Conservation (phyloP, 768 basidiomycete species). For the Macrocybe gigantea region DNA sequence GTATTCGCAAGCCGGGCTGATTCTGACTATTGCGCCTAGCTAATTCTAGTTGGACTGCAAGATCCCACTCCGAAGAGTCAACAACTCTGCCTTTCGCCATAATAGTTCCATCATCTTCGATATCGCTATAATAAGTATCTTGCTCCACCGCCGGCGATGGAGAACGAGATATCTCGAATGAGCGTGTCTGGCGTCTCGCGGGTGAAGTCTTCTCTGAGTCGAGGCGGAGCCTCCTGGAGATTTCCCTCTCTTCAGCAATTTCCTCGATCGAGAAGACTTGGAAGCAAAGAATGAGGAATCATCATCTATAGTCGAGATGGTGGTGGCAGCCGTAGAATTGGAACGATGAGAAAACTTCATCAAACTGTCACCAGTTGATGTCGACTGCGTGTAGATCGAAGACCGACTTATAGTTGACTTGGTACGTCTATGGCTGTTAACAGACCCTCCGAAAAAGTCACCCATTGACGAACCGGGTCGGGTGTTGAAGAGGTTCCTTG, state of each 20-base stretch:
- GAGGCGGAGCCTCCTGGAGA: constrained; percentile 37
- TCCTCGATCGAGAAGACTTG: constrained; percentile 43
- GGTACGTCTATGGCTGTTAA: constrained; percentile 60
- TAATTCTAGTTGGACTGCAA: constrained; percentile 72
- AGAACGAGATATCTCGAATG: constrained; percentile 27
- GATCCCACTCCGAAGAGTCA: constrained; percentile 71
- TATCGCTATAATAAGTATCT: constrained; percentile 33
- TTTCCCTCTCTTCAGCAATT: constrained; percentile 33
- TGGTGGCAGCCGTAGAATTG: constrained; percentile 63
- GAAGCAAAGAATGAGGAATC: constrained; percentile 43
- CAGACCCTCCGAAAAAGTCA: constrained; percentile 73
- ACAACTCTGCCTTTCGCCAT: constrained; percentile 29
- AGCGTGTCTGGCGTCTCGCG: constrained; percentile 26
- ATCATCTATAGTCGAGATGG: constrained; percentile 57
- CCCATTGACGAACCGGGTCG: constrained; percentile 63
- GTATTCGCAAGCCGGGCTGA: constrained; percentile 48
- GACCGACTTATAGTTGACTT: constrained; percentile 70
- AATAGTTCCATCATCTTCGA: constrained; percentile 37
- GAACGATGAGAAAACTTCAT: constrained; percentile 71
- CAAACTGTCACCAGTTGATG: constrained; percentile 59
- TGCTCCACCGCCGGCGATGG: constrained; percentile 39
- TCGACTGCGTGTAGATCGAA: constrained; percentile 68
- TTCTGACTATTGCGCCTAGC: constrained; percentile 81
- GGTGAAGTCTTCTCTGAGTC: constrained; percentile 45
- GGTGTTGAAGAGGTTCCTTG: constrained; percentile 78